These are phyloP conservation scores for Nakazawaea ishiwadae DNA, from an alignment of 805 yeast species.

Conservation along the genomic window DNA sequence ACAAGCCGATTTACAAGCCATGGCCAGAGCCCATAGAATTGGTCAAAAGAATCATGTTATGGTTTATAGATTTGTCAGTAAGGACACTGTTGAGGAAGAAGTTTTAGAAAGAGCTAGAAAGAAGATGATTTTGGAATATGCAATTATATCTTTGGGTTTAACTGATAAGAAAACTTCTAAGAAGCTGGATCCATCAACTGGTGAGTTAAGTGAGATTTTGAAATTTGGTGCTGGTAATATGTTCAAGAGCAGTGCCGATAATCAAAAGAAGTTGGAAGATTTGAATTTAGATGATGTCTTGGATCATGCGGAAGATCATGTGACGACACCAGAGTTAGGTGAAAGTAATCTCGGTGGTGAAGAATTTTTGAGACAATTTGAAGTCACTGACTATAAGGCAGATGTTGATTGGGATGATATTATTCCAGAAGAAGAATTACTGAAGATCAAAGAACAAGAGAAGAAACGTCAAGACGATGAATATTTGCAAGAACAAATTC, in stretches of 20 bases:
- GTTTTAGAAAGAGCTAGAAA: constrained; percentile 94
- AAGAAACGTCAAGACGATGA: constrained; percentile 81
- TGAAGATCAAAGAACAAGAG: constrained; percentile 87
- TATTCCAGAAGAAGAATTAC: constrained; percentile 90
- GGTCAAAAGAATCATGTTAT: constrained; percentile 99
- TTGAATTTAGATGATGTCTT: constrained; percentile 93
- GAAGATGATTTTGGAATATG: constrained; percentile 97
- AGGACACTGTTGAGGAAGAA: constrained; percentile 97
- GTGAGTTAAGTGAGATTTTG: constrained; percentile 86
- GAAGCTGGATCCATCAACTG: constrained; percentile 71
- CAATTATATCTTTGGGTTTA: constrained; percentile 92
- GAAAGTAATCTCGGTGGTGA: constrained; percentile 98
- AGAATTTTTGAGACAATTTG: constrained; percentile 94
- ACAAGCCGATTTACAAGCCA: constrained; percentile 97
- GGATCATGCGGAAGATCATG: constrained; percentile 95
- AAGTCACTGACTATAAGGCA: constrained; percentile 97
- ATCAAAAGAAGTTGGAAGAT: constrained; percentile 93
- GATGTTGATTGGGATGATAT: constrained; percentile 99
- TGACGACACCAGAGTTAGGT: constrained; percentile 93
- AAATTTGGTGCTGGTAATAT: constrained; percentile 98
- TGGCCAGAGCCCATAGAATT: constrained; percentile 99
- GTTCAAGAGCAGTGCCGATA: constrained; percentile 86
- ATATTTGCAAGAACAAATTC: constrained; percentile 83
- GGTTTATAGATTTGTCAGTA: constrained; percentile 96
- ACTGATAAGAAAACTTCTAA: constrained; percentile 63